Conservation (phyloP, 306 rosid genomes). For the Begonia peltatifolia region DNA sequence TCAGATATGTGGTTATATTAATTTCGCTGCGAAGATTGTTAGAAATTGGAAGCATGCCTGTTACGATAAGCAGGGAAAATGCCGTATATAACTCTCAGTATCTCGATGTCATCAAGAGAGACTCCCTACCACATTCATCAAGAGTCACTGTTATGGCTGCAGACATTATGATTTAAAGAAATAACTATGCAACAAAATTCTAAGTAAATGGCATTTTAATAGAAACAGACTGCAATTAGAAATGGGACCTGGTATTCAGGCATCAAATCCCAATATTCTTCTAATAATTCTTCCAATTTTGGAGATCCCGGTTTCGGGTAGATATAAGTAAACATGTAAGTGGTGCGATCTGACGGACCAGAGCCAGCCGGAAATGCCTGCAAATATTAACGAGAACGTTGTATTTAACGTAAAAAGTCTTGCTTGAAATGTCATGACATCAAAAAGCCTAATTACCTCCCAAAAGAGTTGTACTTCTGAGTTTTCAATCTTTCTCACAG, state of each 20-base stretch:
- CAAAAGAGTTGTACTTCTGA: conserved; percentile 79
- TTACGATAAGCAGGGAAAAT: conserved; percentile 78
- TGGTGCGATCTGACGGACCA: conserved; percentile 82
- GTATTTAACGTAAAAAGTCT: conserved; percentile 2
- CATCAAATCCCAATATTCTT: conserved; percentile 79
- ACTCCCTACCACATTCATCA: conserved; percentile 45
- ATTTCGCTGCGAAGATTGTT: not conserved
- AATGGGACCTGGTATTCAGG: conserved; percentile 78
- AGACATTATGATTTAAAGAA: not conserved
- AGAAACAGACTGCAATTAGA: not conserved
- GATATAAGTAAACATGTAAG: conserved; percentile 82
- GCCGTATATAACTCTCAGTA: conserved; percentile 67
- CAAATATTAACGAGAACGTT: conserved; percentile 17
- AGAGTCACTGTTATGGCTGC: not conserved
- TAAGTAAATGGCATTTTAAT: too few species aligned
- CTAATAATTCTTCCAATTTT: conserved; percentile 63
- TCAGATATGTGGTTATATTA: too few species aligned
- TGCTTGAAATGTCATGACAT: conserved; percentile 3
- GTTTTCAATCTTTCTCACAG: conserved; percentile 51
- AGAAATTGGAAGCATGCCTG: conserved; percentile 30
- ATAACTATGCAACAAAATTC: too few species aligned
- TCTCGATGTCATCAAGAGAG: conserved; percentile 64
- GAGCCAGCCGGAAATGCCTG: conserved; percentile 98
- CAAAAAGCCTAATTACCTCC: conserved; percentile 52
- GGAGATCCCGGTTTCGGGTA: conserved; percentile 83